phyloP scores from a whole-genome alignment of 129 eudicot genomes.

The Solidago caesia region DNA sequence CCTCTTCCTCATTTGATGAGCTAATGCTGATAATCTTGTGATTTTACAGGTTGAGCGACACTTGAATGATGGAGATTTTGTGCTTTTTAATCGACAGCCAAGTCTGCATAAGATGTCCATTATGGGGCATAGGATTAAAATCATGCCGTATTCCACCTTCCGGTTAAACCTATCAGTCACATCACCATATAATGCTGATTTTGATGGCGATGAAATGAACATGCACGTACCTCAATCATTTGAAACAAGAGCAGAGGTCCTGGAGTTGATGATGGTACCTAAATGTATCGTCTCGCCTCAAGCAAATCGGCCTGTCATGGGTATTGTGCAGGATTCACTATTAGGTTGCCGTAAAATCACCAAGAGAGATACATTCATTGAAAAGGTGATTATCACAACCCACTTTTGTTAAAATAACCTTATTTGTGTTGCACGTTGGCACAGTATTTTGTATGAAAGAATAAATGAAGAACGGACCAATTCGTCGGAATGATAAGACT shows the following conservation, averaged over 20 bases:
- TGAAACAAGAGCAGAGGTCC: slow-evolving; percentile 96
- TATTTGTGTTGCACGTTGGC: no score
- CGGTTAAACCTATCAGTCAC: slow-evolving; percentile 92
- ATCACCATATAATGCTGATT: slow-evolving; percentile 98
- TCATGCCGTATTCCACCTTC: slow-evolving; percentile 97
- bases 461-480: no score
- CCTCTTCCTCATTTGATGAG: not conserved
- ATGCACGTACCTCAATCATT: slow-evolving; percentile 99
- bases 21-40: slow-evolving; percentile 2
- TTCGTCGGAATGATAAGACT: no score
- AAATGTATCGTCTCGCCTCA: slow-evolving; percentile 98
- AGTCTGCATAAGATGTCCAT: slow-evolving; percentile 99
- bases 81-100: slow-evolving; percentile 93
- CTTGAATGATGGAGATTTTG: slow-evolving; percentile 93
- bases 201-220: slow-evolving; percentile 99
- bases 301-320: slow-evolving; percentile 96
- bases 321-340: slow-evolving; percentile 97
- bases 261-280: slow-evolving; percentile 97
- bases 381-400: slow-evolving; percentile 54
- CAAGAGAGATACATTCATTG: slow-evolving; percentile 97
- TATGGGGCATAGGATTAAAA: slow-evolving; percentile 96
- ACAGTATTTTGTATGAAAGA: no score
- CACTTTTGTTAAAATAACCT: no score
- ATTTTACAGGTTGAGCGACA: slow-evolving; percentile 87
- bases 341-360: slow-evolving; percentile 93